Percentiles rank a stretch among this genome's conserved stretches.
Conservation (phyloP, 108 stramenopile genomes). For the Pseudonitzschia delicatissima region DNA sequence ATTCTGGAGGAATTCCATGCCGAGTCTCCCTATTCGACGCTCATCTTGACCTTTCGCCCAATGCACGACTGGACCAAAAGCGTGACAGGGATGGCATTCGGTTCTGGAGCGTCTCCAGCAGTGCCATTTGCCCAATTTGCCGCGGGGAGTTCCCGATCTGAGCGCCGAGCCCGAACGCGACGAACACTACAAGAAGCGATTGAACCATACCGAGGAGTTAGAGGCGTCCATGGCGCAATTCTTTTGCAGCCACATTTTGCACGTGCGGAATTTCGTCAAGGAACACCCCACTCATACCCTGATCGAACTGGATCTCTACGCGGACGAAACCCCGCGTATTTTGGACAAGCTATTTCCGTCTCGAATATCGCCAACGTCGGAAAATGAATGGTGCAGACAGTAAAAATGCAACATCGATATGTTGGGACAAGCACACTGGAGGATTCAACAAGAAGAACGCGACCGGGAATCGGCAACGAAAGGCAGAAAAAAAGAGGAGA, state of each 20-base stretch:
- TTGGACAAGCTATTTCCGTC: no score
- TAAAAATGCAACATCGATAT: no score
- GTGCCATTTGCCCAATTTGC: conserved; percentile 11
- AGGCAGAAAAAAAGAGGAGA: no score
- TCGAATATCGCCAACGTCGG: no score
- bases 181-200: no score
- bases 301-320: conserved; percentile 15
- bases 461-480: no score
- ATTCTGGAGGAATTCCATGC: conserved; percentile 17
- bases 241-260: conserved; percentile 12
- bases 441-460: no score
- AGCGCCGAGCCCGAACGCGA: neutral
- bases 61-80: conserved; percentile 13
- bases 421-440: no score
- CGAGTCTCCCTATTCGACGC: conserved; percentile 13
- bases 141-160: neutral
- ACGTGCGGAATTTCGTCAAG: conserved; percentile 14
- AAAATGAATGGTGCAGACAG: no score
- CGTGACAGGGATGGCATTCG: neutral
- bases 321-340: no score
- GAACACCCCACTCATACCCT: conserved; percentile 19
- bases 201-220: no score
- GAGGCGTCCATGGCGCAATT: conserved; percentile 3
- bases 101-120: neutral
- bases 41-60: conserved; percentile 13